Evolutionary conservation across 495 filamentous ascomycete species (phyloP).

Genomic region (Neurospora africana): DNA sequence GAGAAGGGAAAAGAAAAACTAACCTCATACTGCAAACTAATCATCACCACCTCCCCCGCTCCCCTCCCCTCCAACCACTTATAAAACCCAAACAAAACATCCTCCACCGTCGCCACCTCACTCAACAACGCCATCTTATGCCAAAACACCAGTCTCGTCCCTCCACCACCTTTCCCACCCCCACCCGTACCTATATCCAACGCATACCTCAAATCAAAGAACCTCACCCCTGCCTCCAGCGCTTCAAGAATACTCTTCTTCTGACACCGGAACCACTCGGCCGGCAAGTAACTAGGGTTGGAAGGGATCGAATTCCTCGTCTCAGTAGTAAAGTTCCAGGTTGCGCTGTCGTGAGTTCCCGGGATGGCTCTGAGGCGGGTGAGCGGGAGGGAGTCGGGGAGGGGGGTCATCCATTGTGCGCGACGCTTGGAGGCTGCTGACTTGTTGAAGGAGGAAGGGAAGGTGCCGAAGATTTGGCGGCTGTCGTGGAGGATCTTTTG

Average conservation of each 20-base stretch:
- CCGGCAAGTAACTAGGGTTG: slow-evolving; percentile 21
- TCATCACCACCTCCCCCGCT: slow-evolving; percentile 59
- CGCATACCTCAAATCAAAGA: slow-evolving; percentile 42
- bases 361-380: slow-evolving; percentile 40
- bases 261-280: slow-evolving; percentile 34
- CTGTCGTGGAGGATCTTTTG: slow-evolving; percentile 33
- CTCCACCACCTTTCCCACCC: neutral
- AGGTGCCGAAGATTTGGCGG: slow-evolving; percentile 32
- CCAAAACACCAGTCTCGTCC: slow-evolving; percentile 38
- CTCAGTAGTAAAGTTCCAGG: slow-evolving; percentile 42
- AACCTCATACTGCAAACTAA: slow-evolving; percentile 71
- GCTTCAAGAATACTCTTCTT: slow-evolving; percentile 23
- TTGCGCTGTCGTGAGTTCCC: slow-evolving; percentile 43
- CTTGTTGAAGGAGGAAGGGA: slow-evolving; percentile 11
- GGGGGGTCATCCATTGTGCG: slow-evolving; percentile 36
- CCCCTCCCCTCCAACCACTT: slow-evolving; percentile 48
- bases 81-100: slow-evolving; percentile 41
- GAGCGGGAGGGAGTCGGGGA: slow-evolving; percentile 32
- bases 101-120: slow-evolving; percentile 32
- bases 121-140: slow-evolving; percentile 37
- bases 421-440: slow-evolving; percentile 1
- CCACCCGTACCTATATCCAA: slow-evolving; percentile 28
- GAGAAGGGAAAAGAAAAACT: neutral
- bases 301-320: slow-evolving; percentile 29
- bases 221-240: slow-evolving; percentile 38